These are phyloP conservation scores for Trypanosoma rangeli DNA, from an alignment of 208 protist genomes.

Conservation along the genomic window DNA sequence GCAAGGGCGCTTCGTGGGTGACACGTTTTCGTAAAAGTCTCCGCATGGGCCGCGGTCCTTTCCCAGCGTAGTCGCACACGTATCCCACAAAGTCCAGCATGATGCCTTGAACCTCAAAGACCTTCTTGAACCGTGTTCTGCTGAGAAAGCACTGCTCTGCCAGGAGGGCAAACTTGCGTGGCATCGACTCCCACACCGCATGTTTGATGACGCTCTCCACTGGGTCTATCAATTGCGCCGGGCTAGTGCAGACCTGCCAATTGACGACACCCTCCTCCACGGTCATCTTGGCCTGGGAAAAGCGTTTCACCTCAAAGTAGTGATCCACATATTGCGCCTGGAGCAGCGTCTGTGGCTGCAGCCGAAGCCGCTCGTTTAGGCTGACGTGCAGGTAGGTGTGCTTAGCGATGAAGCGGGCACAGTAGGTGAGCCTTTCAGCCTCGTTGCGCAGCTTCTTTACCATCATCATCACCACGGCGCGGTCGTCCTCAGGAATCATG, in stretches of 20 bases:
- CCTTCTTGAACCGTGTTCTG: constrained; percentile 44
- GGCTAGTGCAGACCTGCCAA: constrained; percentile 78
- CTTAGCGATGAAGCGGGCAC: constrained; percentile 40
- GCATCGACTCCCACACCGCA: constrained; percentile 74
- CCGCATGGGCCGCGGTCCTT: constrained; percentile 74
- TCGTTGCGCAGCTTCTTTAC: constrained; percentile 48
- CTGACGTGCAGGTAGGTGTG: constrained; percentile 49
- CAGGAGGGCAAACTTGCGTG: constrained; percentile 52
- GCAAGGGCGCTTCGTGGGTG: constrained; percentile 48
- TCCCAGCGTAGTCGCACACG: constrained; percentile 75
- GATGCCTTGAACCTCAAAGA: constrained; percentile 50
- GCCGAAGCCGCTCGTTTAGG: constrained; percentile 54
- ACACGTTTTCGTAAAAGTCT: constrained; percentile 53
- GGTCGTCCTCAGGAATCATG: constrained; percentile 72
- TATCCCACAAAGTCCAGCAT: constrained; percentile 53
- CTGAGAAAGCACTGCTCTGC: constrained; percentile 76
- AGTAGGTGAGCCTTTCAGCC: constrained; percentile 38
- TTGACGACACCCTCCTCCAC: constrained; percentile 70
- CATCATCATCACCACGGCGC: constrained; percentile 58
- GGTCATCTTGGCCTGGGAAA: constrained; percentile 60
- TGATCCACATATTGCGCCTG: constrained; percentile 76
- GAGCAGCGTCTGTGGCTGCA: constrained; percentile 75
- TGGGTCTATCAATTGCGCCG: constrained; percentile 61
- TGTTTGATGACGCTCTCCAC: constrained; percentile 75
- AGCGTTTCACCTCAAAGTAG: constrained; percentile 60